Conservation (phyloP, 2,329 filamentous ascomycete genomes). For the Nigrograna mackinnonii region DNA sequence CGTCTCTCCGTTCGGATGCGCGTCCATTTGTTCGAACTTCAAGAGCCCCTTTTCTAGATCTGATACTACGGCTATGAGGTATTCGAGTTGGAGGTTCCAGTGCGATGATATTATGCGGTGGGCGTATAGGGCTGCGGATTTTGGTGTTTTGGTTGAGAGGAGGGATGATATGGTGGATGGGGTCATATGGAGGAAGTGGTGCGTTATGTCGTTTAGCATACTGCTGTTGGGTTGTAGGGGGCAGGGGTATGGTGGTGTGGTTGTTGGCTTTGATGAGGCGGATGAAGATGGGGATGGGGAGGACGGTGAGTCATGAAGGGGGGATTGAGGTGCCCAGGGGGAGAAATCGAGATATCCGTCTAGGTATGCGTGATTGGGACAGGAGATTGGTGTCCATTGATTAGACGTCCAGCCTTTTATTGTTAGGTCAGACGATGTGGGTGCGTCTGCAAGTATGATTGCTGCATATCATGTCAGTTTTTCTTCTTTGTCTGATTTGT, state of each 20-base stretch:
- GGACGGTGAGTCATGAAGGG: not conserved
- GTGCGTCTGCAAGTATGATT: slow-evolving; percentile 1
- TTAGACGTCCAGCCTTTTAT: slow-evolving; percentile 4
- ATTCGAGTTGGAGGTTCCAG: slow-evolving; percentile 10
- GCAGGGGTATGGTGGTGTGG: not conserved
- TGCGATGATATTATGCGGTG: slow-evolving; percentile 5
- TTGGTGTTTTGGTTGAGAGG: slow-evolving; percentile 73
- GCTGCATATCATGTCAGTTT: not conserved
- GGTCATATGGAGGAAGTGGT: slow-evolving; percentile 2
- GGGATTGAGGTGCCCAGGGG: slow-evolving; percentile 1
- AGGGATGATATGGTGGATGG: not conserved
- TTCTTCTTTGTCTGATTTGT: not conserved
- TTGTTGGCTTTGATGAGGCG: too few relatives aligned
- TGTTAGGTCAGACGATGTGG: not conserved
- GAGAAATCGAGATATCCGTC: slow-evolving; percentile 5
- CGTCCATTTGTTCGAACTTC: slow-evolving; percentile 10
- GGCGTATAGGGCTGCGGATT: slow-evolving; percentile 53
- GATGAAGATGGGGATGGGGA: too few relatives aligned
- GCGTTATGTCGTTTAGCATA: slow-evolving; percentile 4
- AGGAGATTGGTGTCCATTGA: slow-evolving; percentile 1
- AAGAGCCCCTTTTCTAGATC: slow-evolving; percentile 9
- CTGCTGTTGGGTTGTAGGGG: not conserved
- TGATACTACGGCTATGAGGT: slow-evolving; percentile 7
- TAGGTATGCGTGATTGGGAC: slow-evolving; percentile 4
- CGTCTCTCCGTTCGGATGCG: slow-evolving; percentile 3